Percentiles rank a stretch among this genome's conserved stretches.
phyloP scores from a whole-genome alignment of 495 filamentous ascomycete genomes.

The Aspergillus sclerotiicarbonarius region DNA sequence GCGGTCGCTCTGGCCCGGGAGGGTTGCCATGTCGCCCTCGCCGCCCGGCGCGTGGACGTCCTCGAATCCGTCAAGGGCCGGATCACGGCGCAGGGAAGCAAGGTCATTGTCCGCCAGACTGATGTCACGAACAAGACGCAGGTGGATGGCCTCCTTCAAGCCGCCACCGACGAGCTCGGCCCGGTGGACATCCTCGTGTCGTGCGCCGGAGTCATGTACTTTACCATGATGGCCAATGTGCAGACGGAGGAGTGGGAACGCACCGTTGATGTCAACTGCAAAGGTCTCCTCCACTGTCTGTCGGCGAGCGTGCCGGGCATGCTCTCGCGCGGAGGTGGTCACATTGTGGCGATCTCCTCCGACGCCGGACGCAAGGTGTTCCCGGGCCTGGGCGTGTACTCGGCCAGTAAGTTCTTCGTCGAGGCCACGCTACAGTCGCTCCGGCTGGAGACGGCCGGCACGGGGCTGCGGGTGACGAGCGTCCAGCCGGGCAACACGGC shows the following conservation, averaged over 20 bases:
- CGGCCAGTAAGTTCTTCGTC: constrained; percentile 70
- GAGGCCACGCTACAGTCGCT: constrained; percentile 66
- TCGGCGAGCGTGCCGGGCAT: constrained; percentile 59
- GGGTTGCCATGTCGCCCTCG: constrained; percentile 62
- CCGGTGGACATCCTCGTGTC: constrained; percentile 64
- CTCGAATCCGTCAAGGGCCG: constrained; percentile 55
- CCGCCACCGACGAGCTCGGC: constrained; percentile 54
- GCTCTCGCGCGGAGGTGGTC: constrained; percentile 57
- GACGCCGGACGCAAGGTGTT: constrained; percentile 70
- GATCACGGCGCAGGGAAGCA: constrained; percentile 47
- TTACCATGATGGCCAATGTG: constrained; percentile 68
- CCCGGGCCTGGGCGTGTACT: constrained; percentile 71
- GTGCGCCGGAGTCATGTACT: constrained; percentile 76
- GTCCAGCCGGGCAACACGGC: constrained; percentile 67
- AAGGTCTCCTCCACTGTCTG: constrained; percentile 63
- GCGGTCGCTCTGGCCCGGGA: constrained; percentile 49
- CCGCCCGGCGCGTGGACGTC: constrained; percentile 58
- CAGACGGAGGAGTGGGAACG: constrained; percentile 66
- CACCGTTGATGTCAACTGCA: constrained; percentile 71
- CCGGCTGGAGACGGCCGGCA: constrained; percentile 64
- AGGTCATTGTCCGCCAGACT: constrained; percentile 57
- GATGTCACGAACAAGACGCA: constrained; percentile 59
- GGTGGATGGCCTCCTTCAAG: constrained; percentile 53
- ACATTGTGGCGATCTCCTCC: constrained; percentile 69
- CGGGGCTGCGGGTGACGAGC: constrained; percentile 60